Conservation (phyloP, 345 rosid genomes). For the Laguncularia racemosa region DNA sequence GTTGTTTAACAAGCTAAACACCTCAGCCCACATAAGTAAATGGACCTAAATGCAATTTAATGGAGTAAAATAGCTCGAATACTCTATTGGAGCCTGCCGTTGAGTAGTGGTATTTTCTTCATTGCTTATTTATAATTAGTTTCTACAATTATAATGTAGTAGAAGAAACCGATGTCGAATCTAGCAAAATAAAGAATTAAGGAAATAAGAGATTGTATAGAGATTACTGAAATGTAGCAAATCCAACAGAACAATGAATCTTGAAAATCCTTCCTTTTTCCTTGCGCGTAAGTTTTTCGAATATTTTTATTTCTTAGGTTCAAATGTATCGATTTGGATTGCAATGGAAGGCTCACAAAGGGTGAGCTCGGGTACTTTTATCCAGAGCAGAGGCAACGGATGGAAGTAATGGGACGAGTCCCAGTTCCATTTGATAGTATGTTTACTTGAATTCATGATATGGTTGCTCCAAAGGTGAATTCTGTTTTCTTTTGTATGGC, state of each 20-base stretch:
- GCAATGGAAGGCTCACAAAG: conserved; percentile 24
- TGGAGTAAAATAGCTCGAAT: no score
- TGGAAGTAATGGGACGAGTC: conserved; percentile 26
- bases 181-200: no score
- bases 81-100: conserved; percentile 22
- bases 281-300: not conserved
- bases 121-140: not conserved
- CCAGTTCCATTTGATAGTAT: conserved; percentile 27
- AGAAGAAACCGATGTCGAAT: no score
- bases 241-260: no score
- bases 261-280: no score
- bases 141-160: not conserved
- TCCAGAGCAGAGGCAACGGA: conserved; percentile 28
- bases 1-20: no score
- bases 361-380: conserved; percentile 27
- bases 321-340: conserved; percentile 31
- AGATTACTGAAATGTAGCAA: no score
- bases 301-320: conserved; percentile 20
- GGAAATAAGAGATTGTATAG: no score
- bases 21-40: no score
- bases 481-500: not conserved
- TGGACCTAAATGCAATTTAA: conserved; percentile 9
- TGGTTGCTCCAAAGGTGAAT: no score
- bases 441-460: conserved; percentile 25
- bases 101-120: conserved; percentile 22